Evolutionary conservation across 495 filamentous ascomycete genomes (phyloP).

Genomic region (Aspergillus heteromorphus): DNA sequence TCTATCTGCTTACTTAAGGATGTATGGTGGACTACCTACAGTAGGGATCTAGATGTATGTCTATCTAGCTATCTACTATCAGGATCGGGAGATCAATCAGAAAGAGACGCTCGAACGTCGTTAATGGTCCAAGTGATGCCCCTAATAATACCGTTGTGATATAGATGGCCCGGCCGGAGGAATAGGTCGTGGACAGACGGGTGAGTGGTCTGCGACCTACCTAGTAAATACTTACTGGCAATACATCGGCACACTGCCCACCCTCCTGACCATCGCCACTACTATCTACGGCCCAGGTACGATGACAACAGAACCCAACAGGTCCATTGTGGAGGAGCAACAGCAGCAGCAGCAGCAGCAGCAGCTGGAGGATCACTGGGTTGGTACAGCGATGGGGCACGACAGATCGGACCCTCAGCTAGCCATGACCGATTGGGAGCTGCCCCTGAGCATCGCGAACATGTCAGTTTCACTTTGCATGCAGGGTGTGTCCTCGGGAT

Average conservation of each 20-base stretch:
- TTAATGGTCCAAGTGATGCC: too few relatives aligned
- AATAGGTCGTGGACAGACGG: too few relatives aligned
- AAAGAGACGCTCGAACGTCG: too few relatives aligned
- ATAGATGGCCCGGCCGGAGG: not conserved
- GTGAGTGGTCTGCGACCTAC: too few relatives aligned
- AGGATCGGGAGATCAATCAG: not conserved
- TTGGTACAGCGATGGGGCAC: constrained; percentile 15
- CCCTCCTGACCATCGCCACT: too few relatives aligned
- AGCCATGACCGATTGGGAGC: constrained; percentile 1
- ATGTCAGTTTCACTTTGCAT: not conserved
- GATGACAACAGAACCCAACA: too few relatives aligned
- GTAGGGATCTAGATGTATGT: too few relatives aligned
- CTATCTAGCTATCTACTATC: too few relatives aligned
- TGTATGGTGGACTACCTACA: too few relatives aligned
- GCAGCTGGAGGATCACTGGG: not conserved
- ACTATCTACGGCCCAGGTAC: too few relatives aligned
- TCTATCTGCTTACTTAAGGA: too few relatives aligned
- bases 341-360: too few relatives aligned
- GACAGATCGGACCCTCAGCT: constrained; percentile 6
- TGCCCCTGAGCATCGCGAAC: constrained; percentile 11
- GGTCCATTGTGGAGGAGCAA: not conserved
- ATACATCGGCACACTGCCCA: not conserved
- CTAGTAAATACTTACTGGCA: not conserved
- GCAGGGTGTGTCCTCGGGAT: not conserved
- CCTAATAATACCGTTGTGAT: not conserved